A percentile compares a stretch with the other conserved stretches of the same genome.
These are phyloP conservation scores for Cetraspora pellucida DNA, from an alignment of 192 early-diverging fungal genomes.

Conservation along the genomic window DNA sequence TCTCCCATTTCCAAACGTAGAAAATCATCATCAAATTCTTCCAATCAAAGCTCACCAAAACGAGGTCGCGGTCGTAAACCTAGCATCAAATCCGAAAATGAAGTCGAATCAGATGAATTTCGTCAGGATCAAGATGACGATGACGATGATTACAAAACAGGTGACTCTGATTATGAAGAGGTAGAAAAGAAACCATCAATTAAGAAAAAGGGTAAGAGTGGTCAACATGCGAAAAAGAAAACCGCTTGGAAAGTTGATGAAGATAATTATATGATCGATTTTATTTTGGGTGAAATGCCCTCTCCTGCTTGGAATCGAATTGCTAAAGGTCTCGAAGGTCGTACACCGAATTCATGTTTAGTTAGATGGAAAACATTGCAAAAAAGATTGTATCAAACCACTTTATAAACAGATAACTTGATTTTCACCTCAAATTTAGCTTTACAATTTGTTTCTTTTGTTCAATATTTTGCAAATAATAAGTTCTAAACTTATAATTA, in stretches of 20 bases:
- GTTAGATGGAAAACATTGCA: slow-evolving; percentile 7
- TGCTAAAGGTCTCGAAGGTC: background rate
- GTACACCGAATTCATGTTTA: slow-evolving; percentile 7
- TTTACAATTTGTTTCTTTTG: too few species aligned
- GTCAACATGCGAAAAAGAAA: background rate
- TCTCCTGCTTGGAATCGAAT: background rate
- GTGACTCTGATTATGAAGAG: too few species aligned
- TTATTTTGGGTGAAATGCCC: background rate
- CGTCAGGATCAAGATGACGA: too few species aligned
- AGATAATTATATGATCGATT: slow-evolving; percentile 21
- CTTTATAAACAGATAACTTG: background rate
- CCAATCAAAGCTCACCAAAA: too few species aligned
- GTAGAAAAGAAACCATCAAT: background rate
- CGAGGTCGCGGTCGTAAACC: too few species aligned
- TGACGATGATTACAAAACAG: too few species aligned
- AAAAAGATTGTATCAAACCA: slow-evolving; percentile 13
- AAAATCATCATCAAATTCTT: too few species aligned
- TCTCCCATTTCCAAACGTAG: too few species aligned
- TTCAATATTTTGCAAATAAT: too few species aligned
- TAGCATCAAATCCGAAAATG: too few species aligned
- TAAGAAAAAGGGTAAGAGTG: background rate
- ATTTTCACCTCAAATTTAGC: background rate
- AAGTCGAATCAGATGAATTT: too few species aligned
- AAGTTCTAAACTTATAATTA: too few species aligned
- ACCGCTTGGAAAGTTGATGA: background rate